Percentiles rank a stretch among this genome's conserved stretches.
Evolutionary conservation across 331 rosid genomes (phyloP).

Genomic region (Pyracantha coccinea): DNA sequence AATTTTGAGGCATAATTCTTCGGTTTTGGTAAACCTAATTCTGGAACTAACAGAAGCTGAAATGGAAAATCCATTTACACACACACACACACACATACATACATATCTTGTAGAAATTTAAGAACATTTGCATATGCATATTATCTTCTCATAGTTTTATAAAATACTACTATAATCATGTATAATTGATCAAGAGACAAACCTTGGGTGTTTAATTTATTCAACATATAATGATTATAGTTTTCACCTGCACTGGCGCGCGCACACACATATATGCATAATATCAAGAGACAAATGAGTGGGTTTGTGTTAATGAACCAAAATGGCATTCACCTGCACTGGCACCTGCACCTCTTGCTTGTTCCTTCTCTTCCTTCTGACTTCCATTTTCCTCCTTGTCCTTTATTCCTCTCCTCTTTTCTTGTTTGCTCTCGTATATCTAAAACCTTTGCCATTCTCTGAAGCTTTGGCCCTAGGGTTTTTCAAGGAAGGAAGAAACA

Average conservation of each 20-base stretch:
- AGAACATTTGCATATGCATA: not conserved
- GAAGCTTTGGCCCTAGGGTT: not conserved
- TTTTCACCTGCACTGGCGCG: conserved; percentile 39
- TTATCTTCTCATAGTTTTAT: not conserved
- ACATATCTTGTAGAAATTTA: not conserved
- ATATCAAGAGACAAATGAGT: not conserved
- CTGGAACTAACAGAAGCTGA: not conserved
- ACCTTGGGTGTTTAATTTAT: not conserved
- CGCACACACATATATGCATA: not conserved
- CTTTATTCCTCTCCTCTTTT: not conserved
- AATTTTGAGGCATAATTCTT: not conserved
- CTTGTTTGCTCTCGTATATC: not conserved
- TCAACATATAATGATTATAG: not conserved
- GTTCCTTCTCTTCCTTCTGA: not conserved
- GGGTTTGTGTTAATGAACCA: not conserved
- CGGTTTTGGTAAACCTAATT: not conserved
- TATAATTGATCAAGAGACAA: not conserved
- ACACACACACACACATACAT: too few relatives aligned
- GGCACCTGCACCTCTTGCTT: conserved; percentile 30
- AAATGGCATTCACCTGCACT: conserved; percentile 40
- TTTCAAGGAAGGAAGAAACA: not conserved
- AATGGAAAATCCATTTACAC: not conserved
- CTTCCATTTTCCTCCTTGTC: not conserved
- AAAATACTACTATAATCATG: not conserved
- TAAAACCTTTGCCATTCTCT: not conserved